Conservation (phyloP, 352 stramenopile genomes). For the Aphanomyces cochlioides region DNA sequence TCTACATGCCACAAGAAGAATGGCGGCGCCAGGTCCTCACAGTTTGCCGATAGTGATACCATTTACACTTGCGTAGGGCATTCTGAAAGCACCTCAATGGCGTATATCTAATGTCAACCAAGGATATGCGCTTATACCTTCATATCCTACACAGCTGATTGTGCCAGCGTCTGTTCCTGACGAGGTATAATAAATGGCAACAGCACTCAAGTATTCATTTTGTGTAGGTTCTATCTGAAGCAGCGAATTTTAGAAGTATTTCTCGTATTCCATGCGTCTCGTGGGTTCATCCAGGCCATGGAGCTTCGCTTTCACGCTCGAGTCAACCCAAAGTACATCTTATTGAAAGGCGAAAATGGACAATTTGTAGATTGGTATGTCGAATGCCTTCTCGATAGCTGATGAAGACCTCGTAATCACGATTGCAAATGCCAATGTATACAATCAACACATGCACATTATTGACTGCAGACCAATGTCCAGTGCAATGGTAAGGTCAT, state of each 20-base stretch:
- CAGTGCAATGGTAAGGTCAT: slow-evolving; percentile 49
- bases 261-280: slow-evolving; percentile 65
- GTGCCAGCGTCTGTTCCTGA: slow-evolving; percentile 89
- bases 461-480: slow-evolving; percentile 82
- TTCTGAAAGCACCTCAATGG: slow-evolving; percentile 66
- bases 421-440: slow-evolving; percentile 59
- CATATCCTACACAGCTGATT: slow-evolving; percentile 92
- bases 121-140: slow-evolving; percentile 81
- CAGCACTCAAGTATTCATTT: background rate
- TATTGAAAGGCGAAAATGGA: slow-evolving; percentile 30
- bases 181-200: slow-evolving; percentile 40
- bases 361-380: slow-evolving; percentile 53
- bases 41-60: background rate
- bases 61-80: slow-evolving; percentile 33
- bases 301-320: slow-evolving; percentile 63
- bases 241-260: slow-evolving; percentile 65
- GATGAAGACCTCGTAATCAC: slow-evolving; percentile 67
- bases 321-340: slow-evolving; percentile 69
- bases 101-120: slow-evolving; percentile 58
- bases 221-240: slow-evolving; percentile 64
- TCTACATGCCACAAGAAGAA: slow-evolving; percentile 59
- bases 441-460: slow-evolving; percentile 70
- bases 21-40: slow-evolving; percentile 49
- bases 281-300: slow-evolving; percentile 69
- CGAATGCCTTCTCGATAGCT: slow-evolving; percentile 63